phyloP scores from a whole-genome alignment of 2,329 filamentous ascomycete genomes.

The Gnomoniopsis sp. region DNA sequence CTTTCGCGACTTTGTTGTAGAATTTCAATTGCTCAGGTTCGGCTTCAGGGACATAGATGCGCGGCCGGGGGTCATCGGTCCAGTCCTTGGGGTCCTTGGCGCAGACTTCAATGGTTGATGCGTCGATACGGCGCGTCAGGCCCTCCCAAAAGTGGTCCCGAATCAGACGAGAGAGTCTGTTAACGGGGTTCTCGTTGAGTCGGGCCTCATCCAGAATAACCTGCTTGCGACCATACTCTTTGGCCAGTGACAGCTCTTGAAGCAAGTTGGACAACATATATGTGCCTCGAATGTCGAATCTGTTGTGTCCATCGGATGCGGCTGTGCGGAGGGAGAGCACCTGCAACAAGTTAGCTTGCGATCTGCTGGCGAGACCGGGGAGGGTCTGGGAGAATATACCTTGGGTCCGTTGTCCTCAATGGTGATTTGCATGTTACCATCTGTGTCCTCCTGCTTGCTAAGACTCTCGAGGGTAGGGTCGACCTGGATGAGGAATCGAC shows the following conservation, averaged over 20 bases:
- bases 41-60: slow-evolving; percentile 84
- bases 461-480: slow-evolving; percentile 77
- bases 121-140: slow-evolving; percentile 85
- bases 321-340: slow-evolving; percentile 81
- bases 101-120: slow-evolving; percentile 79
- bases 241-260: slow-evolving; percentile 88
- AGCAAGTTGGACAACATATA: slow-evolving; percentile 97
- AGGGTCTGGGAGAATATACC: slow-evolving; percentile 38
- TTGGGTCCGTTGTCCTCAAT: slow-evolving; percentile 95
- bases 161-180: slow-evolving; percentile 81
- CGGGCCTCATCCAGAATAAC: slow-evolving; percentile 89
- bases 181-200: slow-evolving; percentile 92
- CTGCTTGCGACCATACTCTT: slow-evolving; percentile 84
- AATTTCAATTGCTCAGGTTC: slow-evolving; percentile 87
- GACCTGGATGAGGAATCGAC: slow-evolving; percentile 84
- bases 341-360: slow-evolving; percentile 36
- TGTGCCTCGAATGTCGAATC: slow-evolving; percentile 87
- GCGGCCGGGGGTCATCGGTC: slow-evolving; percentile 82
- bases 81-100: slow-evolving; percentile 88
- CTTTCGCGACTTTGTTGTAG: slow-evolving; percentile 75
- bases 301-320: slow-evolving; percentile 79
- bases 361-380: background rate
- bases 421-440: slow-evolving; percentile 94
- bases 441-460: slow-evolving; percentile 83
- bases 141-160: slow-evolving; percentile 90